Percentiles rank a stretch among this genome's conserved stretches.
phyloP scores from a whole-genome alignment of 2,329 filamentous ascomycete genomes.

The Sphaerostilbella broomeana region DNA sequence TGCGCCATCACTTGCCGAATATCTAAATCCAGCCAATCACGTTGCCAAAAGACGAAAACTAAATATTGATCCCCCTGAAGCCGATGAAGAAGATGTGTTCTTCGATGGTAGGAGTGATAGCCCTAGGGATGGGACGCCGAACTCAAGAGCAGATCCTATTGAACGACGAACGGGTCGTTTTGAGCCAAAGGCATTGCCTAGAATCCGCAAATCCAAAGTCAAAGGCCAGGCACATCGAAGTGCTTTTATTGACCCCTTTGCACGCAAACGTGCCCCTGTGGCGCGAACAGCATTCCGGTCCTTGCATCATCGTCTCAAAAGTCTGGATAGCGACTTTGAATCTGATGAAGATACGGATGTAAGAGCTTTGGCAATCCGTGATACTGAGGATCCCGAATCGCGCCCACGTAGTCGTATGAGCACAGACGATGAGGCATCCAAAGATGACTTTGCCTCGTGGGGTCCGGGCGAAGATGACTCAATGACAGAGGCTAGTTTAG shows the following conservation, averaged over 20 bases:
- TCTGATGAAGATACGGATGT: constrained; percentile 74
- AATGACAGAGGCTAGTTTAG: constrained; percentile 67
- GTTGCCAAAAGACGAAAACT: constrained; percentile 70
- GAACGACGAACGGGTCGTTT: constrained; percentile 53
- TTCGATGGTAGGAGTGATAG: constrained; percentile 57
- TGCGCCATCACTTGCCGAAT: constrained; percentile 71
- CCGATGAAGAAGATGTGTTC: constrained; percentile 42
- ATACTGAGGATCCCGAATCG: constrained; percentile 82
- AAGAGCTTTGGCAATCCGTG: constrained; percentile 51
- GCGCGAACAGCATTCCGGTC: constrained; percentile 62
- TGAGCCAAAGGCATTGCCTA: constrained; percentile 57
- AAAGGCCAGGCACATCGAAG: constrained; percentile 48
- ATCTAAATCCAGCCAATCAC: constrained; percentile 77
- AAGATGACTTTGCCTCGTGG: constrained; percentile 43
- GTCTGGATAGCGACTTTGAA: constrained; percentile 64
- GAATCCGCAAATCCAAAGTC: constrained; percentile 65
- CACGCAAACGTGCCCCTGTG: constrained; percentile 53
- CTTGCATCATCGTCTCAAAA: constrained; percentile 67
- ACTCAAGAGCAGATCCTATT: constrained; percentile 54
- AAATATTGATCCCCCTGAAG: constrained; percentile 65
- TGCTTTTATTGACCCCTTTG: constrained; percentile 63
- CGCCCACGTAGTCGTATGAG: constrained; percentile 70
- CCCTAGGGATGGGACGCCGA: constrained; percentile 58
- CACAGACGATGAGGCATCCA: constrained; percentile 50
- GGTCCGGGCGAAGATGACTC: constrained; percentile 54